Conservation (phyloP, 2,329 filamentous ascomycete species). For the Leptographium lundbergii region DNA sequence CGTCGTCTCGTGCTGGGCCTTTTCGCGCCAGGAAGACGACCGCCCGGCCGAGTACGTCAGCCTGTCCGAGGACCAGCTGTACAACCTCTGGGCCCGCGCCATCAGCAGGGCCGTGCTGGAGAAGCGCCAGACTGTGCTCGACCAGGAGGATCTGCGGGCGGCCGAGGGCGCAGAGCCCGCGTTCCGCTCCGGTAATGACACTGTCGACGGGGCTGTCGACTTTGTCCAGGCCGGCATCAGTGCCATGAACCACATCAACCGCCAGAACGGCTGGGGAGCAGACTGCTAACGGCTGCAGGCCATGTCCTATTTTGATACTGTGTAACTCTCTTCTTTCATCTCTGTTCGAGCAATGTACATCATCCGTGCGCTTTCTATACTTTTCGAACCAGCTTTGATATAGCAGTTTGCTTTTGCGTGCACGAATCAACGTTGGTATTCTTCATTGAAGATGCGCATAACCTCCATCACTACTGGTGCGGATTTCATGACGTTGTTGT, state of each 20-base stretch:
- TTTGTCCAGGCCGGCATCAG: conserved; percentile 35
- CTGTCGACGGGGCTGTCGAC: conserved; percentile 26
- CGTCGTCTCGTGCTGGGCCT: conserved; percentile 47
- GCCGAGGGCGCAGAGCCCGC: conserved; percentile 26
- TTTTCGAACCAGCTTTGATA: background rate
- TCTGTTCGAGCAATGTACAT: background rate
- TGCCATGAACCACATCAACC: conserved; percentile 39
- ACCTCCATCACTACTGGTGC: conserved; percentile 51
- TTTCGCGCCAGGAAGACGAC: conserved; percentile 24
- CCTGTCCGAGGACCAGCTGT: conserved; percentile 47
- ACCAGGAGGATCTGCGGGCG: conserved; percentile 40
- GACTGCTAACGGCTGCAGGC: conserved; percentile 9
- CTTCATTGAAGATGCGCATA: conserved; percentile 47
- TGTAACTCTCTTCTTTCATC: background rate
- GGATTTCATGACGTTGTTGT: conserved; percentile 57
- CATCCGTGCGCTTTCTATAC: no score
- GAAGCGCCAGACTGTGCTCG: conserved; percentile 40
- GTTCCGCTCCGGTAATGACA: conserved; percentile 22
- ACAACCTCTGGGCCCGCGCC: conserved; percentile 47
- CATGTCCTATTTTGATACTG: background rate
- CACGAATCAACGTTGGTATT: background rate
- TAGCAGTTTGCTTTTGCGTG: background rate
- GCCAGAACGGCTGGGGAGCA: conserved; percentile 40
- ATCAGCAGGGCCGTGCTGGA: conserved; percentile 47
- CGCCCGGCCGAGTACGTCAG: conserved; percentile 36